Base-by-base conservation (phyloP, 305 asterid genomes). In the Solanum hybrid region DNA sequence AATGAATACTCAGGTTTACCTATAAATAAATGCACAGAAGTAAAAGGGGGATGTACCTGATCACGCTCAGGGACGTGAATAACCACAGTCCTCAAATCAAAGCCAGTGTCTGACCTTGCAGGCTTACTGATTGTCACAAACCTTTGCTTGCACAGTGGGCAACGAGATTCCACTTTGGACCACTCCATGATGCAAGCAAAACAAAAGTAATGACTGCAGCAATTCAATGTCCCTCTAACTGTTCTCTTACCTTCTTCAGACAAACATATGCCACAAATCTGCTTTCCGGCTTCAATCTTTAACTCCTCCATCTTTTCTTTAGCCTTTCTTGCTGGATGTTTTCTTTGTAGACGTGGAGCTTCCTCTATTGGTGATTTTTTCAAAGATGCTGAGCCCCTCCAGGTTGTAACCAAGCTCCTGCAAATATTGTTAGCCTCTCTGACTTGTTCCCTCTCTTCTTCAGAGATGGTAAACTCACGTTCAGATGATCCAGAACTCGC, bases 131-230 rank as follows among this genome's bases (percentile, higher is more conserved):
- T 97, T 87, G 96, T 94, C 77, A 90, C 90, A 92, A 97, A 96
- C 93, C 99, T 93, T 91, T 97, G 99, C 93, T 97, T 97, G 95
- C 99, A 97, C 39, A 97, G 94, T 24, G 99, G 99, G 89, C 99
- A 97, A 33, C 99, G 97, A 7, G 99, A 94, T 91, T 97, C 99
- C 91, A 97, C 99, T 93, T 96, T 97, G 46, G 99, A 97, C 99
- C 99, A 97, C 90, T 95, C 99, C 97, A 94, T 92, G 91, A 97
- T 97, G 97, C 99, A 97, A 89, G 99, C 95, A 90, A 96, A 97
- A 92, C 99, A 97, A 83, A 96, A 97, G 93, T 95, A 95, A 91
- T 97, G 99, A 91, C 95, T 94, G 93, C 99, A 97, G 82, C 97
- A 97, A 92, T 95, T 95, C 88, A 97, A 88, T 73, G 95, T 93